Evolutionary conservation across 352 stramenopile genomes (phyloP), one percentile per base, ranked within the genome.

Genomic region (Phytophthora niederhauseri): DNA sequence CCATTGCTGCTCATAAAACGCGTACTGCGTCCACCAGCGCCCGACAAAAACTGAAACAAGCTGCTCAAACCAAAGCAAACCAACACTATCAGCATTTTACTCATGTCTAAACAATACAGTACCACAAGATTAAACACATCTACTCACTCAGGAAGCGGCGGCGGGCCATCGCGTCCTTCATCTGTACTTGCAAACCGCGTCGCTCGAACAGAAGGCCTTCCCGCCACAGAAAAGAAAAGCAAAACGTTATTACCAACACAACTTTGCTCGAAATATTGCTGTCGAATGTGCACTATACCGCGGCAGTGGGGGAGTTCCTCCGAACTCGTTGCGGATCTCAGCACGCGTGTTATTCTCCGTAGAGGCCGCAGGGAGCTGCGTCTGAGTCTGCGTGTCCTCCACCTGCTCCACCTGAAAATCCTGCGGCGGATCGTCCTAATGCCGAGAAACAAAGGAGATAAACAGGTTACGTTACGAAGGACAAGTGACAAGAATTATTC

Each of bases 391-490:
- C 60, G 57, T 66, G 14, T 77, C 68, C 6, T 70, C 68, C 28
- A 50, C 55, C 62, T 61, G 57, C 46, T 68, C 75, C 15, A 66
- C 58, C 17, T 77, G 57, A 60, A 93, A 93, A 48, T 77, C 60
- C 57, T 93, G 76, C 6, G 85, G 85, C 41, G 77, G 80, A 62
- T 93, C 85, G 48, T 93, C 85, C 85, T 93, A 70, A 58, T 48
- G 36, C 8, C 11, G 19, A 26, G 19, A 51, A 45, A 69, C 4
- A 15, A 15, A 28, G n/a, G 17, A 50, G 24, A 58, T 22, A 54
- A 46, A 58, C 22, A 54, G 17, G 5, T 63, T 62, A 72, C 24
- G 20, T 36, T 36, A 36, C 30, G 30, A 36, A 1, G 6, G 41
- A 20, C 11, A 45, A 41, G 15, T n/a, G 36, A 5, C n/a, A 38